These are phyloP conservation scores for Tilletia caries DNA, from an alignment of 1,284 basidiomycete species.

Conservation along the genomic window DNA sequence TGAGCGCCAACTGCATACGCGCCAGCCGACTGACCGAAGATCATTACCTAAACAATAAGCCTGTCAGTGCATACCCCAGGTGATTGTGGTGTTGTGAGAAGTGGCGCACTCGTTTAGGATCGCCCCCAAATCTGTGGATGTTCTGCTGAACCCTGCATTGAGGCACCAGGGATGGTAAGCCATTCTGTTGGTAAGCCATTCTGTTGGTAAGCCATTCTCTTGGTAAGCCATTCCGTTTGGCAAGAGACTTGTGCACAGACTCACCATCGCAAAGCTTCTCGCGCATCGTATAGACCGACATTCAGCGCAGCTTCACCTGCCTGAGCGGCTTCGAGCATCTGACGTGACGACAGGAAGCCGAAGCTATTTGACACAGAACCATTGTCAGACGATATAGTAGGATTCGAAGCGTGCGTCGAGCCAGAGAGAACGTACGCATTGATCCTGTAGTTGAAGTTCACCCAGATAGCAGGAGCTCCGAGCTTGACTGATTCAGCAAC, in stretches of 20 bases:
- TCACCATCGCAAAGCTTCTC: not conserved
- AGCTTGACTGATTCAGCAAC: not conserved
- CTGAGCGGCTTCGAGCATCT: not conserved
- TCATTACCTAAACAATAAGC: not conserved
- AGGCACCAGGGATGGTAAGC: no score
- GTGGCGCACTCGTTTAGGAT: not conserved
- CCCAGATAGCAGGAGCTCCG: not conserved
- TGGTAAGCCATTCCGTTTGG: no score
- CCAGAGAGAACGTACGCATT: not conserved
- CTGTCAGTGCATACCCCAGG: not conserved
- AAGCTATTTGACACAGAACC: no score
- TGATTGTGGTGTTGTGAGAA: no score
- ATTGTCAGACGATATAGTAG: no score
- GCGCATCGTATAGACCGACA: not conserved
- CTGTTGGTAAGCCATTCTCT: no score
- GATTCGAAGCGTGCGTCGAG: no score
- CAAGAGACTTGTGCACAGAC: no score
- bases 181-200: no score
- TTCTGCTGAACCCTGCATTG: not conserved
- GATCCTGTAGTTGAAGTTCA: not conserved
- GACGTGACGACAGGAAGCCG: not conserved
- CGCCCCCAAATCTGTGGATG: not conserved
- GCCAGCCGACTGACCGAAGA: slow-evolving; percentile 7
- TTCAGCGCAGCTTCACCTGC: not conserved
- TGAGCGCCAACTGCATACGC: slow-evolving; percentile 7